Percentiles rank a stretch among this genome's conserved stretches.
phyloP scores from a whole-genome alignment of 2,329 filamentous ascomycete genomes.

The Trichoderma cornu-damae region DNA sequence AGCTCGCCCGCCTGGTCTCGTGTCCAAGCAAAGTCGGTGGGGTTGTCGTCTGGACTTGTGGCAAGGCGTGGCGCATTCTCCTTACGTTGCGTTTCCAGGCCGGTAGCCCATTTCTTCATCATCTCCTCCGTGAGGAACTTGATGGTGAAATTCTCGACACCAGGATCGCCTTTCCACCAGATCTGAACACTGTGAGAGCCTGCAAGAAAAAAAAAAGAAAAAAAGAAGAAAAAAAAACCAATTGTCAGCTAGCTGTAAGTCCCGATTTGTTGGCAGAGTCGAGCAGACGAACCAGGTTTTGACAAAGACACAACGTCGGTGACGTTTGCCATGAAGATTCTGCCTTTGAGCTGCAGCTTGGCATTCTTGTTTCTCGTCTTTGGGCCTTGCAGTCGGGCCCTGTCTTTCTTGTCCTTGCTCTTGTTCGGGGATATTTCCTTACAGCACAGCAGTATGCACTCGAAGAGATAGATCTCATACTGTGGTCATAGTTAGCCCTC shows the following conservation, averaged over 20 bases:
- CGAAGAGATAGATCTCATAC: slow-evolving; percentile 98
- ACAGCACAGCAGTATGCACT: slow-evolving; percentile 91
- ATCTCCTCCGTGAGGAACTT: slow-evolving; percentile 86
- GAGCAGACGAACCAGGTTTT: slow-evolving; percentile 66
- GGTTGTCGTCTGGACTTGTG: slow-evolving; percentile 43
- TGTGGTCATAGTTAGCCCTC: slow-evolving; percentile 33
- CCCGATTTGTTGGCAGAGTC: not conserved
- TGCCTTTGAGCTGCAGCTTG: slow-evolving; percentile 89
- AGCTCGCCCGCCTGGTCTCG: slow-evolving; percentile 59
- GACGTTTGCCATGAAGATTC: slow-evolving; percentile 99
- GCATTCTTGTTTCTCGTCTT: slow-evolving; percentile 62
- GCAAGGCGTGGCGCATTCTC: slow-evolving; percentile 48
- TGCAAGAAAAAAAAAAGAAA: slow-evolving; percentile 35
- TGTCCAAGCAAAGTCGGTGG: slow-evolving; percentile 78
- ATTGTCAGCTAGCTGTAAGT: not conserved
- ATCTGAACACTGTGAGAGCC: slow-evolving; percentile 94
- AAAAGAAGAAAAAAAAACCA: too few relatives aligned
- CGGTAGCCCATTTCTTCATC: slow-evolving; percentile 85
- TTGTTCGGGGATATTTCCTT: slow-evolving; percentile 90
- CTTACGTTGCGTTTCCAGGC: slow-evolving; percentile 73
- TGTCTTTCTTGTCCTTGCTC: slow-evolving; percentile 69
- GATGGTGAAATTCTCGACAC: slow-evolving; percentile 93
- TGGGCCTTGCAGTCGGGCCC: slow-evolving; percentile 50
- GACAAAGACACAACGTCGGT: slow-evolving; percentile 85
- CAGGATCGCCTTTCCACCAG: slow-evolving; percentile 96